Evolutionary conservation across 148 eudicot species (phyloP), one percentile per base, ranked within the genome.

Genomic region (Cornus kousa): DNA sequence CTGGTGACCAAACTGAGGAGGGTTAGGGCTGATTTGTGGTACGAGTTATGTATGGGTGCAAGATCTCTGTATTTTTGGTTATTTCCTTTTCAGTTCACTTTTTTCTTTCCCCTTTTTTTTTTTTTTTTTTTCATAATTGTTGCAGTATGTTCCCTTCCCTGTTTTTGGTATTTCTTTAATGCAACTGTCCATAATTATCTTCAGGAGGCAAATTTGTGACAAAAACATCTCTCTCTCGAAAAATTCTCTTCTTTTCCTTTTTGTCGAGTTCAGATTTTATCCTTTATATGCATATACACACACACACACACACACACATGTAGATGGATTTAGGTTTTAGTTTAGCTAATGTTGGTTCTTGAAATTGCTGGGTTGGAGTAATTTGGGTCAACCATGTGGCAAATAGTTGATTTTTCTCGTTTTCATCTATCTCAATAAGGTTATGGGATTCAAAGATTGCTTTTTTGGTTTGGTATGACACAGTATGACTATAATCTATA

Each of bases 381-480:
- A 22, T 76, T n/a, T 76, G 60, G 68, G 68, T 66, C 50, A 46
- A 22, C 66, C 55, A 31, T 20, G 39, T 5, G n/a, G 3, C 40
- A 67, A 17, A 0, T 46, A 67, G 71, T 22, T 13, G 17, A 10
- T 32, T 20, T 11, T 43, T 10, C 33, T 16, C 1, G 13, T 39
- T 13, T 19, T n/a, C 57, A 17, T 68, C 28, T 43, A 31, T 12
- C 55, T 69, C 3, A 24, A 12, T 69, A 2, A 68, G 22, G 11
- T 68, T 67, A 37, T 35, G 16, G 37, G 24, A 37, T 65, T 20
- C 53, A 72, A 81, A 62, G 69, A 23, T 67, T 81, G 68, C n/a
- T 76, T 53, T 50, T 35, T 71, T 76, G 62, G 7, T 67, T 70
- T 74, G 74, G 73, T 78, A 68, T 50, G n/a, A 9, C n/a, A 0